These are phyloP conservation scores for Nakaseomyces glabratus DNA, from an alignment of 1,139 yeast genomes.

Conservation along the genomic window DNA sequence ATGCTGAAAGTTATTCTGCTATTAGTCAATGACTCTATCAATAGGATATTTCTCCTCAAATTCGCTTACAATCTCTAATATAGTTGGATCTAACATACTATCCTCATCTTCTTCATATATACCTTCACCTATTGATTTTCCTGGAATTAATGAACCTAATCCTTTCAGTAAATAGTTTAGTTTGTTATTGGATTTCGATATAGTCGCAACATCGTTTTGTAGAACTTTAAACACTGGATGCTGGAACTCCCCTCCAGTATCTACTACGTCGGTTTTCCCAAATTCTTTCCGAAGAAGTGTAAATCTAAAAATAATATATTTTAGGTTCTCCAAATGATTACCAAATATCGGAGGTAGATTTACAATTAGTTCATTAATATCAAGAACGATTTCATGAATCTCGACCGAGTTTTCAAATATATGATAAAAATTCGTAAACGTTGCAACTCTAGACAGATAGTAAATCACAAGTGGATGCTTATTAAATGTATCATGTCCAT, in stretches of 20 bases:
- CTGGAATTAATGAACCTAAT: constrained; percentile 10
- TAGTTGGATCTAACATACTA: constrained; percentile 13
- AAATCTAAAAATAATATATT: constrained; percentile 23
- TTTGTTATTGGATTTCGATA: constrained; percentile 14
- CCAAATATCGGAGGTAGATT: constrained; percentile 15
- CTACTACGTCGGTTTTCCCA: not conserved
- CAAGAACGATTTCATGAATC: constrained; percentile 19
- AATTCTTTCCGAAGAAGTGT: constrained; percentile 6
- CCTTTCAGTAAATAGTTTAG: constrained; percentile 18
- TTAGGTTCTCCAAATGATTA: constrained; percentile 37
- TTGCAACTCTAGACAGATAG: constrained; percentile 17
- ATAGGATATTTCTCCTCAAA: constrained; percentile 21
- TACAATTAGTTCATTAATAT: constrained; percentile 19
- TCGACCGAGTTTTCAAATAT: constrained; percentile 19
- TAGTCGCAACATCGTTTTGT: constrained; percentile 22
- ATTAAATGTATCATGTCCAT: constrained; percentile 16
- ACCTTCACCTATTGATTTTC: constrained; percentile 9
- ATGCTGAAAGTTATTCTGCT: constrained; percentile 38
- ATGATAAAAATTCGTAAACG: constrained; percentile 24
- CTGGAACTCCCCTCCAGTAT: not conserved
- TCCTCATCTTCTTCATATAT: constrained; percentile 10
- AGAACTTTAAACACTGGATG: constrained; percentile 28
- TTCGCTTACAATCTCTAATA: constrained; percentile 15
- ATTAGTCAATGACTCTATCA: not conserved
- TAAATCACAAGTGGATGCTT: constrained; percentile 22